Evolutionary conservation across 306 rosid species (phyloP).

Genomic region (Dicorynia guianensis): DNA sequence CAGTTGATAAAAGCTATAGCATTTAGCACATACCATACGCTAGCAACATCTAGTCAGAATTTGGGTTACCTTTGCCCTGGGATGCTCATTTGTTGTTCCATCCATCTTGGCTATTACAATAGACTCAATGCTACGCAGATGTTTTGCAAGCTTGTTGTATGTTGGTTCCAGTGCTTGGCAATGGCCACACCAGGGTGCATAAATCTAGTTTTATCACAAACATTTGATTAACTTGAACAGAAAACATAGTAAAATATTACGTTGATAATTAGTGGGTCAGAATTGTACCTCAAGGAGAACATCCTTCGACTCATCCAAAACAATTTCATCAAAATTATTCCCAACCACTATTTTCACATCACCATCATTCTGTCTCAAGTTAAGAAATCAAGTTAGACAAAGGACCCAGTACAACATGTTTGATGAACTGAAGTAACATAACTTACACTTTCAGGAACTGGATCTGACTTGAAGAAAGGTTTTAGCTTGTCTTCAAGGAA

Average conservation of each 20-base stretch:
- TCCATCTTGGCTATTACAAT: slow-evolving; percentile 97
- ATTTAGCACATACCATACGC: slow-evolving; percentile 17
- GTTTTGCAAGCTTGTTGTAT: slow-evolving; percentile 92
- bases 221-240: slow-evolving; percentile 29
- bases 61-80: slow-evolving; percentile 87
- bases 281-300: slow-evolving; percentile 91
- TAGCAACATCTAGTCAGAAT: slow-evolving; percentile 5
- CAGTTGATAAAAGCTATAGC: slow-evolving; percentile 6
- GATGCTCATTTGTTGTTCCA: slow-evolving; percentile 98
- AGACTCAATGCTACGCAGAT: slow-evolving; percentile 78
- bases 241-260: slow-evolving; percentile 30
- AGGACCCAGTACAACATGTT: slow-evolving; percentile 28
- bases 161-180: slow-evolving; percentile 94
- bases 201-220: slow-evolving; percentile 60
- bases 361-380: slow-evolving; percentile 71
- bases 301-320: slow-evolving; percentile 96
- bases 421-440: slow-evolving; percentile 30
- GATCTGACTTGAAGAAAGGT: slow-evolving; percentile 90
- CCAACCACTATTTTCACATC: slow-evolving; percentile 96
- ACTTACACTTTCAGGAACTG: slow-evolving; percentile 88
- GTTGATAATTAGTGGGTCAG: slow-evolving; percentile 1
- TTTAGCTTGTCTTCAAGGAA: slow-evolving; percentile 95
- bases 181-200: slow-evolving; percentile 99
- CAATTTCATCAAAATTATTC: slow-evolving; percentile 88
- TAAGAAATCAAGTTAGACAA: slow-evolving; percentile 30